Base-by-base conservation (phyloP, 2,329 filamentous ascomycete species). In the Talaromyces amestolkiae region DNA sequence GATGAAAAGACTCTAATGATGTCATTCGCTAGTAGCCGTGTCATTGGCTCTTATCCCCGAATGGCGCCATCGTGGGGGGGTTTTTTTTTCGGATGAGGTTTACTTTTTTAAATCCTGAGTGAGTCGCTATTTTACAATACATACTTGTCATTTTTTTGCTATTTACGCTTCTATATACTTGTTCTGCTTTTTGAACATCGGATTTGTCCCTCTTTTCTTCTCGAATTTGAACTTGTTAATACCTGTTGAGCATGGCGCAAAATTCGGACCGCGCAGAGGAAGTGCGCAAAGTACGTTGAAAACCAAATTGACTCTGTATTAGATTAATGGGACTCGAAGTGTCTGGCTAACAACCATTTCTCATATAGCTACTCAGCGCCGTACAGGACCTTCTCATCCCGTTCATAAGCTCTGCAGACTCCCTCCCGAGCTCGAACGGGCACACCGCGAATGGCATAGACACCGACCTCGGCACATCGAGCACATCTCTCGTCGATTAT, bases 401-500 rank as follows among this genome's bases (percentile, higher is more conserved):
- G 2, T 83, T 82, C 69, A 78, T 83, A 62, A 73, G 73, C 58
- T 72, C 76, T 24, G 80, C 81, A 65, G 80, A 82, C 66, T 47
- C 47, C 6, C 7, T 19, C 37, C 60, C 61, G 19, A 37, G 35
- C 8, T 19, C 19, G 22, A 68, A 74, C 31, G 72, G 75, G 53
- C 59, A 66, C 53, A 53, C 67, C 4, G 37, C 68, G 49, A 71
- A 71, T 61, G 71, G 70, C 31, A 64, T 66, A 54, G 90, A 93
- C 76, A 83, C 88, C 64, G 81, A 85, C 71, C 85, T 87, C 22
- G 87, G 84, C 70, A 82, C 78, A 61, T 79, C 83, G 8, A 78
- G 80, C 59, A 89, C 88, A 58, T 83, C 85, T n/a, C 79, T 93
- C 6, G 85, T 92, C 2, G 83, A 91, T 68, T 79, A 84, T 13